phyloP scores from a whole-genome alignment of 257 asterid species.

The Solanum clarkiae region DNA sequence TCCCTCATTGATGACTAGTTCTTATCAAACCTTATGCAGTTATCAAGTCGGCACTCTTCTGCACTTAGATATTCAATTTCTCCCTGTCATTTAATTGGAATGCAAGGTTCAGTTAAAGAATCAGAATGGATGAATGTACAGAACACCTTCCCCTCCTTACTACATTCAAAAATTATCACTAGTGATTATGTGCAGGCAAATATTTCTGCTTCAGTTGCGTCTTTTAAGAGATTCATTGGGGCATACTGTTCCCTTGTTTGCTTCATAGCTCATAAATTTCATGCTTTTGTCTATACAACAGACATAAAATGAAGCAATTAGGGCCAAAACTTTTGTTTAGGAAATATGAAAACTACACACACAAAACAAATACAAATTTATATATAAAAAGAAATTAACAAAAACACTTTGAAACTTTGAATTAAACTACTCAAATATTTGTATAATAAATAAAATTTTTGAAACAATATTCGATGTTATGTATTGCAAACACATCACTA shows the following conservation, averaged over 20 bases:
- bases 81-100: conserved; percentile 30
- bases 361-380: background rate
- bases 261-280: background rate
- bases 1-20: background rate
- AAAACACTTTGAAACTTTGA: background rate
- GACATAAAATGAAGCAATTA: background rate
- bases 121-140: background rate
- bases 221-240: background rate
- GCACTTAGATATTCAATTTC: conserved; percentile 37
- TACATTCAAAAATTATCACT: background rate
- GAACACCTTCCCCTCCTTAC: background rate
- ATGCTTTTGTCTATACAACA: background rate
- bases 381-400: background rate
- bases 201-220: background rate
- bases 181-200: background rate
- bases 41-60: conserved; percentile 50
- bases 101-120: background rate
- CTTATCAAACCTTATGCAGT: conserved; percentile 50
- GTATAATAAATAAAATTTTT: background rate
- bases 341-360: background rate
- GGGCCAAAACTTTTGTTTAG: background rate
- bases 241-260: background rate
- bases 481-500: background rate
- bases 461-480: background rate
- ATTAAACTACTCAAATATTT: background rate